Percentiles rank a stretch among this genome's conserved stretches.
Evolutionary conservation across 495 filamentous ascomycete species (phyloP).

Genomic region (Apiosordaria backusii): DNA sequence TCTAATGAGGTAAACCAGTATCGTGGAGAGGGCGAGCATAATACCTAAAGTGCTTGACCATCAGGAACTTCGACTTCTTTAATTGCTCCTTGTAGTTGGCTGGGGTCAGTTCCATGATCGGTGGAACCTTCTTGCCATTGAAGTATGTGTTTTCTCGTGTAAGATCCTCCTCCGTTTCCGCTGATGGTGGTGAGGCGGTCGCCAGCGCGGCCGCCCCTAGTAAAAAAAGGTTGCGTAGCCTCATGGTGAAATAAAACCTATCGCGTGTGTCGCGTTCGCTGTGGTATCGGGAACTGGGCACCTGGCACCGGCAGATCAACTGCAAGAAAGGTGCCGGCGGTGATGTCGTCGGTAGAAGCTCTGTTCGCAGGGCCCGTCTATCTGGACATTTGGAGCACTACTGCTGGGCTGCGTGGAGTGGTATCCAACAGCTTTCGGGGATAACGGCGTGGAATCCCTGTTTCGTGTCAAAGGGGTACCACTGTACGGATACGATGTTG

Average conservation of each 20-base stretch:
- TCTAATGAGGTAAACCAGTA: background rate
- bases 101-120: conserved; percentile 54
- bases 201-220: conserved; percentile 40
- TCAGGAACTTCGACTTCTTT: conserved; percentile 40
- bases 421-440: background rate
- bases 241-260: conserved; percentile 18
- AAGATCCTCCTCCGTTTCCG: conserved; percentile 32
- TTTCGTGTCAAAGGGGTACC: background rate
- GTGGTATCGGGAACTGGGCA: background rate
- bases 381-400: conserved; percentile 1
- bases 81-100: conserved; percentile 41
- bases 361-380: background rate
- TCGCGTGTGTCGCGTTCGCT: background rate
- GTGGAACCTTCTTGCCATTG: conserved; percentile 76
- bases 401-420: background rate
- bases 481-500: background rate
- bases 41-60: conserved; percentile 52
- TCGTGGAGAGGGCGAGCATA: conserved; percentile 11
- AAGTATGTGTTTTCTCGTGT: conserved; percentile 58
- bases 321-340: background rate
- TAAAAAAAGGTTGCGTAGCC: conserved; percentile 35
- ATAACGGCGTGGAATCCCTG: conserved; percentile 2
- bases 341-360: conserved; percentile 5
- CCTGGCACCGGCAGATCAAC: conserved; percentile 5
- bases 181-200: conserved; percentile 30